phyloP scores from a whole-genome alignment of 768 basidiomycete genomes.

The Boletus subparvulus region DNA sequence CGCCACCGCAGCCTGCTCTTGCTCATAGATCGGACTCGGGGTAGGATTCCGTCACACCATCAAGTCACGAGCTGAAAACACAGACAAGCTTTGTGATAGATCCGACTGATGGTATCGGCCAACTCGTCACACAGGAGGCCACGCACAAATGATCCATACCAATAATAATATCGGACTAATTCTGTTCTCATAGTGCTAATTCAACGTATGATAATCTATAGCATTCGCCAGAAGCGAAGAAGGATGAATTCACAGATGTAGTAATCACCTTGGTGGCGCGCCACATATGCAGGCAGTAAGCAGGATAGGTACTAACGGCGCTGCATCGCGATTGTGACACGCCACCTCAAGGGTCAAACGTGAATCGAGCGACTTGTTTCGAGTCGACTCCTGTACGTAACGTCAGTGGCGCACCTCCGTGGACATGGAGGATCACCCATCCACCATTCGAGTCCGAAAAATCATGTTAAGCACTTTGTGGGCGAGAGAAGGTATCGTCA shows the following conservation, averaged over 20 bases:
- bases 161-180: not conserved
- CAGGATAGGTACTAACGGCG: not conserved
- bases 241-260: conserved; percentile 7
- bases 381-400: conserved; percentile 17
- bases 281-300: conserved; percentile 4
- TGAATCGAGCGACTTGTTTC: conserved; percentile 5
- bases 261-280: conserved; percentile 16
- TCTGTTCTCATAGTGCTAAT: not conserved
- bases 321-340: conserved; percentile 9
- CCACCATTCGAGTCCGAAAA: not conserved
- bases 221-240: conserved; percentile 6
- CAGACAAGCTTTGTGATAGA: not conserved
- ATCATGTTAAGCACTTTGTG: conserved; percentile 9
- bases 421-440: conserved; percentile 3
- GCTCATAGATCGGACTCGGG: not conserved
- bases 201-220: conserved; percentile 5
- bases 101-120: not conserved
- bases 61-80: not conserved
- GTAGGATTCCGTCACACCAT: not conserved
- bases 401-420: conserved; percentile 19
- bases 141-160: not conserved
- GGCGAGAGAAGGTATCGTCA: conserved; percentile 2
- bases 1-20: conserved; percentile 26
- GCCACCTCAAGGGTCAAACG: conserved; percentile 3
- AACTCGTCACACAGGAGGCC: not conserved